Percentiles rank a stretch among this genome's conserved stretches.
phyloP scores from a whole-genome alignment of 2,329 filamentous ascomycete genomes.

The Diaporthe destruens region DNA sequence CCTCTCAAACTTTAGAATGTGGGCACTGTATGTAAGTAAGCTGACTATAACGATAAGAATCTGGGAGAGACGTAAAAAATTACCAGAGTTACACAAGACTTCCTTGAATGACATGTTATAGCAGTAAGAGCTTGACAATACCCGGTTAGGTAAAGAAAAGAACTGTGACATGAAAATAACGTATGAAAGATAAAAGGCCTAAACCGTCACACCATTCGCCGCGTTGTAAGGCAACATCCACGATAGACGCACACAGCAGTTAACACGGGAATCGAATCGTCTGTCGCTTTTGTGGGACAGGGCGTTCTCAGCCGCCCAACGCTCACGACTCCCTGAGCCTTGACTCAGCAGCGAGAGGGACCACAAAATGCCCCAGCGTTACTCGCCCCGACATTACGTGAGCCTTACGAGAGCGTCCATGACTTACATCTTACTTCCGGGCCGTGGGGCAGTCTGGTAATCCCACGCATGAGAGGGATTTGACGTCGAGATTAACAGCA shows the following conservation, averaged over 20 bases:
- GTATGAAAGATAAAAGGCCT: not conserved
- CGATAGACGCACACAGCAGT: not conserved
- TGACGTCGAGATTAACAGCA: not conserved
- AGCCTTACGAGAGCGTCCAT: not conserved
- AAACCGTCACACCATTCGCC: not conserved
- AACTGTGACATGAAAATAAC: no score
- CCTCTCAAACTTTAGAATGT: no score
- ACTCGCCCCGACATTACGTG: no score
- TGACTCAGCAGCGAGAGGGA: not conserved
- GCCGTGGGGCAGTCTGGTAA: not conserved
- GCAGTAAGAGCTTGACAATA: no score
- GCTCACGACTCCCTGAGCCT: not conserved
- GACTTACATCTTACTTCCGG: not conserved
- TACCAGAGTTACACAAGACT: no score
- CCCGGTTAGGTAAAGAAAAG: no score
- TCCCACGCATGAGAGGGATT: constrained; percentile 13
- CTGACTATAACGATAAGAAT: no score
- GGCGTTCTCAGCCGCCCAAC: not conserved
- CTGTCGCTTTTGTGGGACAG: constrained; percentile 7
- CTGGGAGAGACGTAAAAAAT: no score
- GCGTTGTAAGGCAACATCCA: not conserved
- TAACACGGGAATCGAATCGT: not conserved
- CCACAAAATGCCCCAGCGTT: constrained; percentile 1
- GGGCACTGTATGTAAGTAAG: no score
- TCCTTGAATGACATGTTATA: no score